These are phyloP conservation scores for Fusarium abutilonis DNA, from an alignment of 2,329 filamentous ascomycete genomes.

Conservation along the genomic window DNA sequence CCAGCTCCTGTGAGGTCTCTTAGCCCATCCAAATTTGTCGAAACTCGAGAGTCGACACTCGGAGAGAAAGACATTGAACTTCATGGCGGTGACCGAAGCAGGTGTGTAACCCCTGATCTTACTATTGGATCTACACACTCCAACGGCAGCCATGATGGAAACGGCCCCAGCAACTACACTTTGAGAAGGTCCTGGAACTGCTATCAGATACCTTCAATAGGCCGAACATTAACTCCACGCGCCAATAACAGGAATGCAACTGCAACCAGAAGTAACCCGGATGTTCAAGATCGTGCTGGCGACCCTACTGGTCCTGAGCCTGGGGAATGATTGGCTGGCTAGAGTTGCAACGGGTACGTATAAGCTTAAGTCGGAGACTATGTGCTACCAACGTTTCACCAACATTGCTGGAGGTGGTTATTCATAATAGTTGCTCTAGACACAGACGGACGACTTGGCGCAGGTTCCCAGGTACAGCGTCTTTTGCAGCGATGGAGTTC, in stretches of 20 bases:
- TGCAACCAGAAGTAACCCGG: background rate
- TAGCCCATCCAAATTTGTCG: background rate
- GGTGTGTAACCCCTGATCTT: slow-evolving; percentile 11
- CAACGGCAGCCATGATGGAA: slow-evolving; percentile 6
- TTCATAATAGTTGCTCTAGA: slow-evolving; percentile 8
- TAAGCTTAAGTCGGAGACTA: slow-evolving; percentile 4
- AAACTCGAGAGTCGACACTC: background rate
- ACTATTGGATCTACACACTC: slow-evolving; percentile 18
- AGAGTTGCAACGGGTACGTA: background rate
- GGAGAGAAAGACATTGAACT: background rate
- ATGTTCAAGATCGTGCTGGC: background rate
- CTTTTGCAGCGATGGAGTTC: slow-evolving; percentile 1
- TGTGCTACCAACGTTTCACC: slow-evolving; percentile 16
- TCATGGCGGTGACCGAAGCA: background rate
- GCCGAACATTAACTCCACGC: background rate
- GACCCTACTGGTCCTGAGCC: slow-evolving; percentile 10
- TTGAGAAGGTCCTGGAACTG: background rate
- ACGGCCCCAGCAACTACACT: background rate
- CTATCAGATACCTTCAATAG: background rate
- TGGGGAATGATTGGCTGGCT: slow-evolving; percentile 21
- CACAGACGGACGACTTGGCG: slow-evolving; percentile 8
- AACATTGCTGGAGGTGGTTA: slow-evolving; percentile 12
- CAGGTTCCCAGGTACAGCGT: slow-evolving; percentile 12
- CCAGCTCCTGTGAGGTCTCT: background rate
- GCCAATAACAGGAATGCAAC: slow-evolving; percentile 16